Percentiles rank a stretch among this genome's conserved stretches.
These are phyloP conservation scores for Podospora conica DNA, from an alignment of 495 filamentous ascomycete genomes.

Conservation along the genomic window DNA sequence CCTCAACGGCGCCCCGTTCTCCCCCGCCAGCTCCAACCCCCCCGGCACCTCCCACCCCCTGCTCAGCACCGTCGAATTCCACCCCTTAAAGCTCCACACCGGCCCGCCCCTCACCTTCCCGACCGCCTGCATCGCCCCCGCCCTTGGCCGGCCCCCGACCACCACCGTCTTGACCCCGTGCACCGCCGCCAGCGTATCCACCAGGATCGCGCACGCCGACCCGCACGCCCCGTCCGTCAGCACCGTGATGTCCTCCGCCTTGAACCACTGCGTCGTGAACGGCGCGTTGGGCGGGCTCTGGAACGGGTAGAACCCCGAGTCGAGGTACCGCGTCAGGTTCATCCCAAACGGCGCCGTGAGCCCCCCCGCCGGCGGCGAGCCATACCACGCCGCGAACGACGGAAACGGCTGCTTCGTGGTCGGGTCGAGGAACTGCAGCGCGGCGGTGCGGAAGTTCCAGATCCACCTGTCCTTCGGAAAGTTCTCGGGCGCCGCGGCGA, in stretches of 20 bases:
- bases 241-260: slow-evolving; percentile 38
- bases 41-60: not conserved
- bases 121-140: slow-evolving; percentile 60
- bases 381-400: slow-evolving; percentile 4
- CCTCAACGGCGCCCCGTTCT: not conserved
- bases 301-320: not conserved
- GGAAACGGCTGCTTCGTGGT: not conserved
- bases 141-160: slow-evolving; percentile 55
- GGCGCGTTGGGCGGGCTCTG: not conserved
- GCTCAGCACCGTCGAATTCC: no score
- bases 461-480: not conserved
- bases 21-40: not conserved
- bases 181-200: slow-evolving; percentile 48
- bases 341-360: slow-evolving; percentile 5
- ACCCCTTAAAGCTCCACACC: not conserved
- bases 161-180: slow-evolving; percentile 54
- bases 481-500: not conserved
- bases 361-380: slow-evolving; percentile 9
- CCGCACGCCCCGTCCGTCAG: slow-evolving; percentile 58
- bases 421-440: not conserved
- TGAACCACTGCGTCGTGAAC: slow-evolving; percentile 5
- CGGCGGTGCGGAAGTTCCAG: not conserved
- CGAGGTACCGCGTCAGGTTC: not conserved
- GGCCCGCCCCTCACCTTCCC: slow-evolving; percentile 54
- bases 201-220: slow-evolving; percentile 58